Evolutionary conservation across 2,329 filamentous ascomycete species (phyloP).

Genomic region (Aureobasidium uvarum): DNA sequence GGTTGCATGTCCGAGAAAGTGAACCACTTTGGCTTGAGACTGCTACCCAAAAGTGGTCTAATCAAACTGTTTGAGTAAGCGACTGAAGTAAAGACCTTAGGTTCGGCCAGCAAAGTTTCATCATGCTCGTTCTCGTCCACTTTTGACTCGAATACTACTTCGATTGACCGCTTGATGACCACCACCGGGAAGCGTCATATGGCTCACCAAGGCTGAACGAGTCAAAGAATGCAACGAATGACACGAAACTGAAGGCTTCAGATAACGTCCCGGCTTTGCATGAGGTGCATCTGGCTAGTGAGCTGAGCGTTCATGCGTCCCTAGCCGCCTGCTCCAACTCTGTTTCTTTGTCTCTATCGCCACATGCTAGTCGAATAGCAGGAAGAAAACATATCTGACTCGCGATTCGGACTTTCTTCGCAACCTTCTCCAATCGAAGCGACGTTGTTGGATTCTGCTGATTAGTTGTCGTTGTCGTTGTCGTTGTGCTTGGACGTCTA

Average conservation of each 20-base stretch:
- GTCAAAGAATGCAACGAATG: not conserved
- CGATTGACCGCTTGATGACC: slow-evolving; percentile 16
- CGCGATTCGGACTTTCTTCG: not conserved
- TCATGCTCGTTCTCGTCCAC: not conserved
- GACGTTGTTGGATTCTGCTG: not conserved
- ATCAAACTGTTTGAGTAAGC: not conserved
- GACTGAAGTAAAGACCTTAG: not conserved
- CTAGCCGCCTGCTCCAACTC: slow-evolving; percentile 1
- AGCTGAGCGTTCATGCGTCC: not conserved
- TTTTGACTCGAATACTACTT: not conserved
- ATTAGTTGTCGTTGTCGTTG: not conserved
- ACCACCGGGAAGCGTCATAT: not conserved
- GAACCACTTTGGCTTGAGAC: not conserved
- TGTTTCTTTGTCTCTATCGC: slow-evolving; percentile 6
- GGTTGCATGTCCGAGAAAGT: slow-evolving; percentile 8
- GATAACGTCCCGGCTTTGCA: not conserved
- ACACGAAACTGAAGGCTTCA: not conserved
- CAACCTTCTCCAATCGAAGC: not conserved
- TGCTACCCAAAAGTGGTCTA: slow-evolving; percentile 12
- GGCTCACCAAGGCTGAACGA: not conserved
- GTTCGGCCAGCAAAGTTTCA: not conserved
- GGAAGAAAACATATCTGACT: not conserved
- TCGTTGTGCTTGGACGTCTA: not conserved
- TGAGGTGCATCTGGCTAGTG: not conserved
- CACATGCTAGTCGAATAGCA: not conserved